These are phyloP conservation scores for Cyberlindnera misumaiensis DNA, from an alignment of 805 yeast genomes.

Conservation along the genomic window DNA sequence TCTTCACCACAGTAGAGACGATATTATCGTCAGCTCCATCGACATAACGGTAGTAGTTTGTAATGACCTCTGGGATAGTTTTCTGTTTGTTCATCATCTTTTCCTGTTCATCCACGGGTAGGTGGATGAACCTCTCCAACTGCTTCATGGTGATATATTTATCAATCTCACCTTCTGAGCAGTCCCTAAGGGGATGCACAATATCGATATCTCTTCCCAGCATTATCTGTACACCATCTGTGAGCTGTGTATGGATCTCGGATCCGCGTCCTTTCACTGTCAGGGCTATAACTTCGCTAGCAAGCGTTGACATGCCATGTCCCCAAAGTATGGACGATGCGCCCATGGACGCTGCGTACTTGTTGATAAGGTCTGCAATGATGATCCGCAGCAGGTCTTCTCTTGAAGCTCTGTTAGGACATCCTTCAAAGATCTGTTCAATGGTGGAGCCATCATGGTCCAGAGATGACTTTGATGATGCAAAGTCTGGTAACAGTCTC, in stretches of 20 bases:
- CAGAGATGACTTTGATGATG: constrained; percentile 6
- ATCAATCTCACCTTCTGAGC: constrained; percentile 59
- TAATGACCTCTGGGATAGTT: constrained; percentile 75
- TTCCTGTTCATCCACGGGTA: constrained; percentile 10
- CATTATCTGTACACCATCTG: constrained; percentile 34
- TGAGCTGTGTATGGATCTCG: constrained; percentile 44
- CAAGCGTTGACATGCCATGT: constrained; percentile 75
- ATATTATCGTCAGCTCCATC: constrained; percentile 82
- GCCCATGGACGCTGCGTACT: constrained; percentile 36
- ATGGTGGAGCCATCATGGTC: constrained; percentile 14
- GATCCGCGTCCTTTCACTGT: constrained; percentile 87
- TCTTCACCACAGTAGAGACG: constrained; percentile 86
- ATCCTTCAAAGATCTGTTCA: constrained; percentile 30
- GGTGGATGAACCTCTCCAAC: constrained; percentile 14
- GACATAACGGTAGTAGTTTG: constrained; percentile 61
- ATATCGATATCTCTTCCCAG: constrained; percentile 33
- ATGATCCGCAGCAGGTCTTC: constrained; percentile 55
- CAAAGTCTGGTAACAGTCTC: constrained; percentile 26
- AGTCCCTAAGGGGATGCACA: constrained; percentile 70
- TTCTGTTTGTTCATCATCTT: constrained; percentile 55
- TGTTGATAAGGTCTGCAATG: constrained; percentile 37
- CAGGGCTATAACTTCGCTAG: constrained; percentile 70
- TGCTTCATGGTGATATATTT: constrained; percentile 40
- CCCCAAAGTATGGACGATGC: constrained; percentile 64
- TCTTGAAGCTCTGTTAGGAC: constrained; percentile 51